These are phyloP conservation scores for Eutypa lata DNA, from an alignment of 2,329 filamentous ascomycete genomes.

Conservation along the genomic window DNA sequence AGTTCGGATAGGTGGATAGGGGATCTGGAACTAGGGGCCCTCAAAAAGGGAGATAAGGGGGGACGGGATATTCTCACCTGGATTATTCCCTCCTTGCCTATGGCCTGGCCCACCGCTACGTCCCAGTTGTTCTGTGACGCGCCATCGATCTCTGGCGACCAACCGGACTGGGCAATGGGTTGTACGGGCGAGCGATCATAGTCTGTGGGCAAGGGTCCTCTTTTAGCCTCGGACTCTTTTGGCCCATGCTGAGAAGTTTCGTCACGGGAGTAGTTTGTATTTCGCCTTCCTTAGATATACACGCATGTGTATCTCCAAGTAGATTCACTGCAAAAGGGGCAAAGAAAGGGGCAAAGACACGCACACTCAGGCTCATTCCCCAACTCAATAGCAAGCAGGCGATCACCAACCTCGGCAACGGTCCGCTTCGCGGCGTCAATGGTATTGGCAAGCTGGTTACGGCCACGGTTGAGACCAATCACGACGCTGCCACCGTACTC, in stretches of 20 bases:
- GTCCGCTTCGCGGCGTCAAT: conserved; percentile 48
- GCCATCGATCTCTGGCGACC: conserved; percentile 34
- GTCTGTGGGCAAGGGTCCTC: conserved; percentile 20
- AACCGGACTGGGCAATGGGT: conserved; percentile 34
- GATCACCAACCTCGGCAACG: conserved; percentile 40
- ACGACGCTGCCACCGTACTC: conserved; percentile 48
- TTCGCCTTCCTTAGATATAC: no score
- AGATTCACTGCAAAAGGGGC: no score
- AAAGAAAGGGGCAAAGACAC: conserved; percentile 9
- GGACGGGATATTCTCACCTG: neutral
- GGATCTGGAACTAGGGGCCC: neutral
- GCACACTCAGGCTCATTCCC: conserved; percentile 57
- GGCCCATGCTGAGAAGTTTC: no score
- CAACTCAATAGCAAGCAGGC: conserved; percentile 49
- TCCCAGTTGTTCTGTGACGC: conserved; percentile 38
- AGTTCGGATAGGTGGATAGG: no score
- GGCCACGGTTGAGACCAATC: conserved; percentile 51
- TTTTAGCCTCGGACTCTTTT: no score
- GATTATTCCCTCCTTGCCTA: conserved; percentile 10
- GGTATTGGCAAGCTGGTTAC: conserved; percentile 51
- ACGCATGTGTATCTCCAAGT: no score
- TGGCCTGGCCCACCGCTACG: conserved; percentile 31
- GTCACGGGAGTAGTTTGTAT: no score
- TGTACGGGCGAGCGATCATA: conserved; percentile 30
- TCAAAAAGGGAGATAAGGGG: neutral